phyloP scores from a whole-genome alignment of 2,329 filamentous ascomycete genomes.

The Aspergillus ochraceoroseus region DNA sequence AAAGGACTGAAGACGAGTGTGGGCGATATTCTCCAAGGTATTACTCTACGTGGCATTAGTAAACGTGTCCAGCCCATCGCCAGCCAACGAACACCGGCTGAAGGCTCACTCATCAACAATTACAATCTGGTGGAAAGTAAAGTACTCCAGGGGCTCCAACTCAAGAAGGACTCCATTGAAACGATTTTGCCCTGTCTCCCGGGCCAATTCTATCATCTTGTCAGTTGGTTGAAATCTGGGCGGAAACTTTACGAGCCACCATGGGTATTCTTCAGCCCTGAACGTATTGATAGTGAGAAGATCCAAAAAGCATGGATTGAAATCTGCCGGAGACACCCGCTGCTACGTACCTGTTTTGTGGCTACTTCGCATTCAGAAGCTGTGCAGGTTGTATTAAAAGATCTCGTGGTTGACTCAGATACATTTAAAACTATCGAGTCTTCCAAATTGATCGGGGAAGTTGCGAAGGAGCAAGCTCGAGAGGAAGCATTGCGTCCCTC shows the following conservation, averaged over 20 bases:
- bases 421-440: slow-evolving; percentile 25
- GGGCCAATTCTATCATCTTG: slow-evolving; percentile 34
- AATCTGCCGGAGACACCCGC: slow-evolving; percentile 30
- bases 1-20: slow-evolving; percentile 28
- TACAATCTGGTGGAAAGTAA: slow-evolving; percentile 11
- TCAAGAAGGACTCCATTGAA: slow-evolving; percentile 24
- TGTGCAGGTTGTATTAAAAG: slow-evolving; percentile 32
- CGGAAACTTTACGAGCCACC: slow-evolving; percentile 31
- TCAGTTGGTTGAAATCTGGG: slow-evolving; percentile 32
- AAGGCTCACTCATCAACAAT: slow-evolving; percentile 16
- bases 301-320: slow-evolving; percentile 29
- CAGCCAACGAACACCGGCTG: neutral
- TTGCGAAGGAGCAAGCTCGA: slow-evolving; percentile 20
- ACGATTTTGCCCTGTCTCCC: slow-evolving; percentile 29
- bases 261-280: slow-evolving; percentile 27
- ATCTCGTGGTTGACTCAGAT: slow-evolving; percentile 12
- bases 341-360: slow-evolving; percentile 35
- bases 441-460: slow-evolving; percentile 11
- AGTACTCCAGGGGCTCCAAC: slow-evolving; percentile 16
- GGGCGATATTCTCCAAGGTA: slow-evolving; percentile 33
- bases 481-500: slow-evolving; percentile 27
- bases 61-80: slow-evolving; percentile 17
- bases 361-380: slow-evolving; percentile 23
- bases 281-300: slow-evolving; percentile 24
- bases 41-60: slow-evolving; percentile 30